Base-by-base conservation (phyloP, 345 rosid species). In the Camelina laxa region DNA sequence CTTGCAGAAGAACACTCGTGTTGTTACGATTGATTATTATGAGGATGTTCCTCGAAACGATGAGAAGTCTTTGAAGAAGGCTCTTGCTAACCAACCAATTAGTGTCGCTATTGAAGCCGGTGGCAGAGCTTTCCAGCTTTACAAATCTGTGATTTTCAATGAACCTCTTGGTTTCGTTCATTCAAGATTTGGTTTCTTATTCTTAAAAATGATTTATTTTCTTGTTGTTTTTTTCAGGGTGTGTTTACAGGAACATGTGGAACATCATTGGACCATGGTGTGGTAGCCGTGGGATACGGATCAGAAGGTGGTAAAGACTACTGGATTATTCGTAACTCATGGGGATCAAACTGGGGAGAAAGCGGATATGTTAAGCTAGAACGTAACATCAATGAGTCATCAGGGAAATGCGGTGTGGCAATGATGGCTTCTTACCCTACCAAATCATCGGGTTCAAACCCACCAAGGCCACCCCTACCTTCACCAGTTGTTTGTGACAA, bases 21-120 rank as follows among this genome's bases (percentile, higher is more conserved):
- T 92, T 63, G 98, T 92, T 47, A 42, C 84, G 1, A 89, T 93
- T 4, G 90, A 90, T 75, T 81, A 80, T 19, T 93, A 72, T 16
- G 97, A 87, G 55, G 87, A 89, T 79, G 93, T 93, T 58, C 93
- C 89, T 1, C 14, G 59, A 48, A 86, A 90, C 35, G 83, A 89
- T 27, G 95, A 93, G 85, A 71, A 61, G 4, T 86, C 93, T 2
- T 72, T 93, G 83, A 70, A 73, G 80, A 88, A 82, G 77, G 98
- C 91, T n/a, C 74, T 90, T 62, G 90, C 93, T 54, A 14, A 83
- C 56, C 98, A 93, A 53, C 98, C 97, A 0, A 83, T 93, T 48
- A 87, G 93, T 39, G 90, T 77, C 1, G 79, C 74, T 27, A 75
- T 75, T 60, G 79, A 91, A 74, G 90, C 79, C 3, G 69, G 74